Evolutionary conservation across 768 basidiomycete genomes (phyloP).

Genomic region (Dictyophora rubrovolvata): DNA sequence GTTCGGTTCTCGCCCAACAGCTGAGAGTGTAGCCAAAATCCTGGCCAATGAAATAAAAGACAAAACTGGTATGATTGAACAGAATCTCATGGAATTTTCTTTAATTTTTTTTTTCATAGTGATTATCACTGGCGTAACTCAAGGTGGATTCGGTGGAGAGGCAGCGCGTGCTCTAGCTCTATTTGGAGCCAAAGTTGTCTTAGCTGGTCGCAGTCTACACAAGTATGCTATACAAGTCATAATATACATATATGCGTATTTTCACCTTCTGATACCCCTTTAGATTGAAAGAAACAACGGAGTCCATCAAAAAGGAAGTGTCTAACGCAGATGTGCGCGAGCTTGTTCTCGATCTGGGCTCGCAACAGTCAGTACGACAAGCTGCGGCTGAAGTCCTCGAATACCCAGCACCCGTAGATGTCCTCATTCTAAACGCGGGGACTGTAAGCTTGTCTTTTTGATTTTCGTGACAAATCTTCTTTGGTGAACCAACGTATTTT

Average conservation of each 20-base stretch:
- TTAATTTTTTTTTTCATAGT: background rate
- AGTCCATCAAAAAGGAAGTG: background rate
- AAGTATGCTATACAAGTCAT: background rate
- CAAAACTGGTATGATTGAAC: background rate
- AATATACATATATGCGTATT: background rate
- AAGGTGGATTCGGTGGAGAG: background rate
- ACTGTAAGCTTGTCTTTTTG: background rate
- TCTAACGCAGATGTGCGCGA: background rate
- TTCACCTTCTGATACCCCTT: background rate
- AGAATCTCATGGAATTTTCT: background rate
- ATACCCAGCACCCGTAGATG: slow-evolving; percentile 1
- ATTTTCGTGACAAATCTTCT: background rate
- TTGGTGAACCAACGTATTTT: background rate
- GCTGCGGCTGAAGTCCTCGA: slow-evolving; percentile 6
- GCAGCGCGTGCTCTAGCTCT: background rate
- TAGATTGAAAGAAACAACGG: background rate
- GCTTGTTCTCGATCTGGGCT: background rate
- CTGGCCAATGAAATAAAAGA: background rate
- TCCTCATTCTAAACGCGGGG: slow-evolving; percentile 8
- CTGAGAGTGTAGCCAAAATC: background rate
- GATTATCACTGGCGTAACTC: background rate
- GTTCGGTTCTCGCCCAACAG: background rate
- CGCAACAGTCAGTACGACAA: background rate
- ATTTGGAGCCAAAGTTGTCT: background rate
- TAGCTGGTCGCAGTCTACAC: background rate